These are phyloP conservation scores for Dryas alaskensis DNA, from an alignment of 306 rosid species.

Conservation along the genomic window DNA sequence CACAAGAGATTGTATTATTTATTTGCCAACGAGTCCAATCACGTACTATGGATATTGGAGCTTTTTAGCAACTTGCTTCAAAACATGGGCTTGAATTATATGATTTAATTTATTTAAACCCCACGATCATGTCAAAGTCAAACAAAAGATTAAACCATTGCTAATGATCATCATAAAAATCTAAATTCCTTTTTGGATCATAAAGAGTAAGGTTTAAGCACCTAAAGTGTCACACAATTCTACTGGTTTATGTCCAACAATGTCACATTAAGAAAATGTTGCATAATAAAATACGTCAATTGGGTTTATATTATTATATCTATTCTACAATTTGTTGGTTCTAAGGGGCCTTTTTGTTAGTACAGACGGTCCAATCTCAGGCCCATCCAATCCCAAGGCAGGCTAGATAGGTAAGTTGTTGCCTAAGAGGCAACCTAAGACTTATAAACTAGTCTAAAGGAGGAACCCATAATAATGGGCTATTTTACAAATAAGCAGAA, in stretches of 20 bases:
- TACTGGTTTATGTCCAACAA: too few species aligned
- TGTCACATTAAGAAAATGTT: too few species aligned
- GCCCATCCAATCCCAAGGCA: neutral
- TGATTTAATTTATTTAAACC: neutral
- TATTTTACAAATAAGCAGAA: too few species aligned
- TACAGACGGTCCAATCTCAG: neutral
- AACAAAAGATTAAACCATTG: neutral
- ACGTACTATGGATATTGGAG: neutral
- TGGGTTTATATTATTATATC: too few species aligned
- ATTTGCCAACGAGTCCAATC: conserved; percentile 1
- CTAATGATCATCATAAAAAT: neutral
- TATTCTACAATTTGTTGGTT: neutral
- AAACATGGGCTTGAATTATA: neutral
- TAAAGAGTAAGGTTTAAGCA: too few species aligned
- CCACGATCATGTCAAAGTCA: neutral
- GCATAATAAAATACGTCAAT: too few species aligned
- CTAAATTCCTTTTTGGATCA: too few species aligned
- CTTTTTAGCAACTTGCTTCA: conserved; percentile 3
- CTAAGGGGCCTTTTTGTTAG: neutral
- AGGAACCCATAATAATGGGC: too few species aligned
- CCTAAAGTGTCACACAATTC: too few species aligned
- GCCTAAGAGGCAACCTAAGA: too few species aligned
- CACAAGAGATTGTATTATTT: neutral
- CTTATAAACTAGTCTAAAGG: too few species aligned
- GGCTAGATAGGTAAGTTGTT: neutral